These are phyloP conservation scores for Geotrichum macrosporum DNA, from an alignment of 1,139 yeast genomes.

Conservation along the genomic window DNA sequence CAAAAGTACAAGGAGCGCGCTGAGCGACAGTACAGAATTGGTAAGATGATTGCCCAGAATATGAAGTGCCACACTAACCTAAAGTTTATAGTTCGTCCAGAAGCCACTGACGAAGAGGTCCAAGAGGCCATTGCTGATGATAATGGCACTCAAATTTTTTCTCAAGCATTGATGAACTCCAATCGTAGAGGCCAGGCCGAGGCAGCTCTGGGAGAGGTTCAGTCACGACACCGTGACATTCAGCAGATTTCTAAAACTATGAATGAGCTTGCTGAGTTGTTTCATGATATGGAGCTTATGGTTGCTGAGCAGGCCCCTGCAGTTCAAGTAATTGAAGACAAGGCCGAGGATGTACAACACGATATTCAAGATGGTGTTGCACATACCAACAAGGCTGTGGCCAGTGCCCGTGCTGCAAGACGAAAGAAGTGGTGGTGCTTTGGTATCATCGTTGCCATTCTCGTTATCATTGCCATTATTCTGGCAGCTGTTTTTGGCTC, in stretches of 20 bases:
- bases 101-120: slow-evolving; percentile 81
- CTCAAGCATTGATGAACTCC: slow-evolving; percentile 86
- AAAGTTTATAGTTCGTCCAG: slow-evolving; percentile 67
- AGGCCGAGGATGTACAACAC: slow-evolving; percentile 76
- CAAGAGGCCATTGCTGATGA: slow-evolving; percentile 65
- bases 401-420: slow-evolving; percentile 84
- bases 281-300: slow-evolving; percentile 93
- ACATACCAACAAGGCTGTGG: slow-evolving; percentile 86
- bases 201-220: slow-evolving; percentile 92
- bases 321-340: slow-evolving; percentile 76
- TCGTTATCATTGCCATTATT: slow-evolving; percentile 66
- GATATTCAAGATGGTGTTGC: slow-evolving; percentile 94
- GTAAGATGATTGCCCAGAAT: slow-evolving; percentile 16
- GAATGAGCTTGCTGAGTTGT: slow-evolving; percentile 91
- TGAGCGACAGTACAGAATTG: slow-evolving; percentile 82
- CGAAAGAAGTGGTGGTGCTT: slow-evolving; percentile 88
- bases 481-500: slow-evolving; percentile 42
- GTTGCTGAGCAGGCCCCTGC: slow-evolving; percentile 94
- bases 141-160: slow-evolving; percentile 84
- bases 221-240: slow-evolving; percentile 91
- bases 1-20: slow-evolving; percentile 84
- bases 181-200: slow-evolving; percentile 97
- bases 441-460: slow-evolving; percentile 58
- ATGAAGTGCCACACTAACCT: no score
- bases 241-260: slow-evolving; percentile 92